These are phyloP conservation scores for Jimgerdemannia lactiflua DNA, from an alignment of 192 early-diverging fungal species.

Conservation along the genomic window DNA sequence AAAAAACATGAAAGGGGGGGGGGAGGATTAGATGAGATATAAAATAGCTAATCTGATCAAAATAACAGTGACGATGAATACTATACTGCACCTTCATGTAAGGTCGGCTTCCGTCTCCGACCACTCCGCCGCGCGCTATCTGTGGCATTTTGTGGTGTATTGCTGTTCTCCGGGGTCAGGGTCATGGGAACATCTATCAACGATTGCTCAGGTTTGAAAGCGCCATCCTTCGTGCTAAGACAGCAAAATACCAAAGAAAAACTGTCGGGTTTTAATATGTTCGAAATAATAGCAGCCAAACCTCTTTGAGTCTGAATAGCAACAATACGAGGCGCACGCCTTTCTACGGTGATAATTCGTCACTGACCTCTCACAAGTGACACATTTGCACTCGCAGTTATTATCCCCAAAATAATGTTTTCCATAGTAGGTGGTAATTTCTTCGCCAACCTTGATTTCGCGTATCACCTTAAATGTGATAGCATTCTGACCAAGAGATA, in stretches of 20 bases:
- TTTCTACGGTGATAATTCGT: background rate
- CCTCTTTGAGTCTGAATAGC: too few relatives aligned
- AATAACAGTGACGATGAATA: background rate
- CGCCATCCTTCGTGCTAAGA: background rate
- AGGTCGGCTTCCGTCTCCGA: background rate
- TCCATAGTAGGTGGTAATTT: conserved; percentile 59
- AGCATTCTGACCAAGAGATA: conserved; percentile 39
- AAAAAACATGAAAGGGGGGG: background rate
- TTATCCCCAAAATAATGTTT: conserved; percentile 58
- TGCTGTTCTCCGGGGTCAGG: background rate
- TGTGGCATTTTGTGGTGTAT: background rate
- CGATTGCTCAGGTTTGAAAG: background rate
- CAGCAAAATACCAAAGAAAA: background rate
- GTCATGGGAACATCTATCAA: background rate
- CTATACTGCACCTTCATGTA: background rate
- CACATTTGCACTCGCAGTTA: conserved; percentile 60
- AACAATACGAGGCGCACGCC: too few relatives aligned
- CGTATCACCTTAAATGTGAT: conserved; percentile 54
- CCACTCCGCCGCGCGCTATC: background rate
- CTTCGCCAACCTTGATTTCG: conserved; percentile 50
- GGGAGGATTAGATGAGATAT: background rate
- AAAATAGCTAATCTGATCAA: too few relatives aligned
- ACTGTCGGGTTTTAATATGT: too few relatives aligned
- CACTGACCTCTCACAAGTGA: conserved; percentile 45
- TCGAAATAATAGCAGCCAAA: too few relatives aligned